phyloP scores from a whole-genome alignment of 73 alveolate species.

The Paramecium pentaurelia region DNA sequence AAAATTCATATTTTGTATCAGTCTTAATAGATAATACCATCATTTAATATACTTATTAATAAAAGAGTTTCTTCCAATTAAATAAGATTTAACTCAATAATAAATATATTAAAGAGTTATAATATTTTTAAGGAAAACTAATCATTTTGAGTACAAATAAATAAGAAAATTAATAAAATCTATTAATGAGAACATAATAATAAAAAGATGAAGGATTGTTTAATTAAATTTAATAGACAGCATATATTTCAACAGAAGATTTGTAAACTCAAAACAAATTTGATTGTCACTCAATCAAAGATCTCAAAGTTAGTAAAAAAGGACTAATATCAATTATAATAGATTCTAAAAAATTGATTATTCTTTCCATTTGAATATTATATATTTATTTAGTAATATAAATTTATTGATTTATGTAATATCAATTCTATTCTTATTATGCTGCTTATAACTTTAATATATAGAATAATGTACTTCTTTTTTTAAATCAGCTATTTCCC shows the following conservation, averaged over 20 bases:
- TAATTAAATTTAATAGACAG: neutral
- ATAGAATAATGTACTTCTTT: conserved; percentile 57
- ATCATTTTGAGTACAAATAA: neutral
- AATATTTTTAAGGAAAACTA: neutral
- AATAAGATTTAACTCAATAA: neutral
- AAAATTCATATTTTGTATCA: neutral
- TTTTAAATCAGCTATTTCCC: conserved; percentile 80
- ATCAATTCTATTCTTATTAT: conserved; percentile 2
- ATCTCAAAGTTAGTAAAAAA: neutral
- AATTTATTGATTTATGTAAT: neutral
- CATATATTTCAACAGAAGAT: neutral
- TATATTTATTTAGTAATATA: neutral
- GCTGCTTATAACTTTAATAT: neutral
- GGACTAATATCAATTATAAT: neutral
- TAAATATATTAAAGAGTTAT: neutral
- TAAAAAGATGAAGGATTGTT: neutral
- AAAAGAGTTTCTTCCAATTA: neutral
- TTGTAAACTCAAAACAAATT: neutral
- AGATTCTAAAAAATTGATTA: neutral
- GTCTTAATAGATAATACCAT: neutral
- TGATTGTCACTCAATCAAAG: neutral
- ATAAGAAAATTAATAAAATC: neutral
- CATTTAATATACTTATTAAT: neutral
- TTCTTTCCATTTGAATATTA: conserved; percentile 15
- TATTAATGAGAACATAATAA: neutral